A percentile compares a stretch with the other conserved stretches of the same genome.
Evolutionary conservation across 2,329 filamentous ascomycete species (phyloP).

Genomic region (Magnaporthiopsis rhizophila): DNA sequence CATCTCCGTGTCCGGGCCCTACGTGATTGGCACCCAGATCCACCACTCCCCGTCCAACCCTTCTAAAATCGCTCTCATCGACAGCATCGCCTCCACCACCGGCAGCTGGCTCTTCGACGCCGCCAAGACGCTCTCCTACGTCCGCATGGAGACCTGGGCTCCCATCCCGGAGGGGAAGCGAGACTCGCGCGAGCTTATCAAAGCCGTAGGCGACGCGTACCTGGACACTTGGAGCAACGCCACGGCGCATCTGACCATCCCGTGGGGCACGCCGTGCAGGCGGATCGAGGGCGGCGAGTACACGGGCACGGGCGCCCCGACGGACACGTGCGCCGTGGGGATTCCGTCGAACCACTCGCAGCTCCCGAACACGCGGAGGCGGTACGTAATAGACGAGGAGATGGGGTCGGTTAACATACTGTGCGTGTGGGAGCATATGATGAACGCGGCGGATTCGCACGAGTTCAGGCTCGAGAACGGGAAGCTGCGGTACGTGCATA

Average conservation of each 20-base stretch:
- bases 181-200: slow-evolving; percentile 18
- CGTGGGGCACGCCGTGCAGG: slow-evolving; percentile 27
- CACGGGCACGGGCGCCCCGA: slow-evolving; percentile 14
- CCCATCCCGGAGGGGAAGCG: slow-evolving; percentile 18
- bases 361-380: slow-evolving; percentile 17
- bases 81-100: slow-evolving; percentile 23
- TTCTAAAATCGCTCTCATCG: slow-evolving; percentile 17
- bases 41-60: slow-evolving; percentile 9
- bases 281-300: slow-evolving; percentile 21
- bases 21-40: slow-evolving; percentile 15
- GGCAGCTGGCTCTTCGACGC: slow-evolving; percentile 27
- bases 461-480: slow-evolving; percentile 11
- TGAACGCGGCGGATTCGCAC: slow-evolving; percentile 11
- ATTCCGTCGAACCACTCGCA: slow-evolving; percentile 16
- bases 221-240: slow-evolving; percentile 25
- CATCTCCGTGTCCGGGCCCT: slow-evolving; percentile 21
- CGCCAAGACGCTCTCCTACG: slow-evolving; percentile 21
- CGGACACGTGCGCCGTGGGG: slow-evolving; percentile 18
- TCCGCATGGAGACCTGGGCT: slow-evolving; percentile 21
- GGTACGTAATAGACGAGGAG: slow-evolving; percentile 20
- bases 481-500: slow-evolving; percentile 13
- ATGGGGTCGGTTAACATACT: slow-evolving; percentile 19
- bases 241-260: slow-evolving; percentile 20
- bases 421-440: slow-evolving; percentile 13
- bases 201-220: slow-evolving; percentile 24